These are phyloP conservation scores for Fusarium sublunatum DNA, from an alignment of 2,329 filamentous ascomycete genomes.

Conservation along the genomic window DNA sequence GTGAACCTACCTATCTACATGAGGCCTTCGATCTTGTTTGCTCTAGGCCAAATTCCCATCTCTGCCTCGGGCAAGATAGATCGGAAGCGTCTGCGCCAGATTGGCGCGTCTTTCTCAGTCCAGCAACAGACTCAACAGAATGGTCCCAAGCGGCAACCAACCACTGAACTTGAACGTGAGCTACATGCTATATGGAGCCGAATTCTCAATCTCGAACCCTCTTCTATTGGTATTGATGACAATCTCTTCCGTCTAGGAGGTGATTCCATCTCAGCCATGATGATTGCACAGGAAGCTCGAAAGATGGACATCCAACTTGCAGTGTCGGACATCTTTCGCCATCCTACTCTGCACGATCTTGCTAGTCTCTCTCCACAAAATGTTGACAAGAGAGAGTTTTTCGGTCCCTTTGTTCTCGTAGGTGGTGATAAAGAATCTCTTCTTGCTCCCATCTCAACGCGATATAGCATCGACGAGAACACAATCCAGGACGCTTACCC, in stretches of 20 bases:
- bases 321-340: no score
- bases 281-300: no score
- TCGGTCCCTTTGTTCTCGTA: no score
- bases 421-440: no score
- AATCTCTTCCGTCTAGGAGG: slow-evolving; percentile 63
- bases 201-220: slow-evolving; percentile 48
- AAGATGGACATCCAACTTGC: no score
- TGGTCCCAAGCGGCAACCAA: background rate
- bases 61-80: slow-evolving; percentile 32
- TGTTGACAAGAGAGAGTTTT: no score
- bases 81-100: slow-evolving; percentile 15
- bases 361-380: no score
- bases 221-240: slow-evolving; percentile 54
- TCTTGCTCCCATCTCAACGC: no score
- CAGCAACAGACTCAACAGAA: background rate
- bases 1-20: slow-evolving; percentile 35
- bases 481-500: slow-evolving; percentile 49
- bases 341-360: no score
- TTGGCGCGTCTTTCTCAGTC: slow-evolving; percentile 2
- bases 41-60: slow-evolving; percentile 21
- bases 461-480: no score
- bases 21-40: slow-evolving; percentile 33
- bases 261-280: slow-evolving; percentile 61
- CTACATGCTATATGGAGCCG: slow-evolving; percentile 54
- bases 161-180: slow-evolving; percentile 2